Evolutionary conservation across 202 grass and related monocot genomes (phyloP), one percentile per base, ranked within the genome.

Genomic region (Setaria viridis): DNA sequence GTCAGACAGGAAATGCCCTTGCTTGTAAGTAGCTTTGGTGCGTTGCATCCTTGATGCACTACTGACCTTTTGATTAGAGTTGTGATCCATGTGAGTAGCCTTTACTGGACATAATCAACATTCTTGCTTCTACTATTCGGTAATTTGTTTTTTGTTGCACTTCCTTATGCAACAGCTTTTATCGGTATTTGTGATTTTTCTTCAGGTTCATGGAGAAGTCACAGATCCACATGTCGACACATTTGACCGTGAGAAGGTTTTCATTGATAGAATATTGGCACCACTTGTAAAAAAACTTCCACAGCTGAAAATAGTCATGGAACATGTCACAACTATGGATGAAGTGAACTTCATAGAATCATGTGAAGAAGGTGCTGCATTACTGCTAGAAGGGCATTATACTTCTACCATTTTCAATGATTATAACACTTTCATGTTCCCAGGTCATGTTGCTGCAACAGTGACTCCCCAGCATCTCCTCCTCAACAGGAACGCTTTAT

Each of bases 241-340:
- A 11, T 97, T 94, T 89, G 94, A 94, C 48, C 85, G 90, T 0
- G 94, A 97, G 76, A 97, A 87, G 78, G 90, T 92, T 54, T 97
- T 97, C 71, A 94, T 97, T 25, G 90, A 94, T 41, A 92, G 45
- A 63, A 92, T 89, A 90, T 91, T 97, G 86, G 34, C 84, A 74
- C 92, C 92, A 62, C 86, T 97, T 62, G 88, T 92, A 35, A 84
- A 92, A 65, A 91, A 72, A 56, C 82, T 97, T 72, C 92, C 90
- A 34, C 78, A 82, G 33, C 85, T 94, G 67, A 97, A 97, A 91
- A 85, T 97, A 65, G 85, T 99, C 55, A 91, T 99, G 94, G 94
- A 99, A 71, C 94, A 99, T 68, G 94, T 99, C 64, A 96, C 97
- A n/a, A 99, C 97, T 6, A 85, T 78, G 78, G 97, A 99, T 89